A percentile compares a stretch with the other conserved stretches of the same genome.
Evolutionary conservation across 768 basidiomycete species (phyloP).

Genomic region (Cantharellus anzutake): DNA sequence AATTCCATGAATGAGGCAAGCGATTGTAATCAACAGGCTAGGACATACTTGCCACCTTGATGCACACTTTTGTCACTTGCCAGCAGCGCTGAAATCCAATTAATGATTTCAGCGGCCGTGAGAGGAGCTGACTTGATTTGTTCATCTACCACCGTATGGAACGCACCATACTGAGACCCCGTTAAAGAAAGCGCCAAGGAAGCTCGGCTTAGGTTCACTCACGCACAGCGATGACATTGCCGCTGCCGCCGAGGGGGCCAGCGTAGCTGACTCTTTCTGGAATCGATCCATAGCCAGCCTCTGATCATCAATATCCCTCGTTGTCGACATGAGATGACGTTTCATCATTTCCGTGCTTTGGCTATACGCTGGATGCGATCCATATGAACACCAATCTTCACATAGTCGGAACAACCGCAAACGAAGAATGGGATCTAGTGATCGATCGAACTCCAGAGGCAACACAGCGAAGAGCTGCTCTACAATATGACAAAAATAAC

Average conservation of each 20-base stretch:
- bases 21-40: background rate
- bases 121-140: conserved; percentile 21
- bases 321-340: conserved; percentile 30
- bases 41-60: conserved; percentile 11
- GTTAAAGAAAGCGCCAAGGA: no score
- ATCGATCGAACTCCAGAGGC: conserved; percentile 6
- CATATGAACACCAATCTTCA: conserved; percentile 87
- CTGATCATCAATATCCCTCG: conserved; percentile 6
- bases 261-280: conserved; percentile 43
- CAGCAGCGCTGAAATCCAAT: conserved; percentile 43
- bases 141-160: conserved; percentile 14
- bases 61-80: no score
- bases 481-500: conserved; percentile 80
- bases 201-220: conserved; percentile 19
- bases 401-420: conserved; percentile 49
- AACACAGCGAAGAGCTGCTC: conserved; percentile 71
- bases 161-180: no score
- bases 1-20: background rate
- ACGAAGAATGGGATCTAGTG: background rate
- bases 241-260: conserved; percentile 71
- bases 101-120: conserved; percentile 32
- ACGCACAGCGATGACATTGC: conserved; percentile 80
- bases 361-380: conserved; percentile 20
- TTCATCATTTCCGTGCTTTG: conserved; percentile 56
- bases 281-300: conserved; percentile 29